Evolutionary conservation across 1,139 yeast genomes (phyloP), one percentile per base, ranked within the genome.

Genomic region (Suhomyces maxii): DNA sequence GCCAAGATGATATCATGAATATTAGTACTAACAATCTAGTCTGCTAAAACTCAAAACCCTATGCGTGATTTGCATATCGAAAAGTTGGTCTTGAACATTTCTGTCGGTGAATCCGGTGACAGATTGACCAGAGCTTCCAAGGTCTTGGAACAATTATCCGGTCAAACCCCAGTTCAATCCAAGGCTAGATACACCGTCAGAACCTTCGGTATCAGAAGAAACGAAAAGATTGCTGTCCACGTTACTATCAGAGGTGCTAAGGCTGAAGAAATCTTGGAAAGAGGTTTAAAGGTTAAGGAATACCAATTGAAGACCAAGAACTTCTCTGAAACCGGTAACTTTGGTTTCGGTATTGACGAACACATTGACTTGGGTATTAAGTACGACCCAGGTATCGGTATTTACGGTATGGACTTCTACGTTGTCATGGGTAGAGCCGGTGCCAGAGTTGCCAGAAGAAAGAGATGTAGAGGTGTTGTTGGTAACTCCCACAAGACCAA

Each of bases 81-180:
- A 83, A 95, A 93, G 83, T 87, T 93, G 80, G 97, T 93, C 79
- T 89, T 93, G 80, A 95, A 93, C 95, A 93, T 93, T 81, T 91
- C 96, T 79, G 99, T 93, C 78, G 99, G 99, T 84, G 99, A 93
- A 82, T 91, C 98, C 79, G 99, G 99, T 85, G 99, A 93, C 80
- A 88, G 98, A 86, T 89, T 93, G 79, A 93, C 99, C 84, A 93
- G 99, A 89, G 99, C 99, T 69, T 95, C 99, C 73, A 93, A 93
- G 86, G 99, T 93, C 70, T 86, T 93, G 75, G 99, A 93, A 83
- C 99, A 95, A 84, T 88, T 93, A 71, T 91, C 98, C 65, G 99
- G 99, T 90, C 99, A 93, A 83, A 93, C 99, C 69, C 99, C 99
- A 77, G 99, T 93, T 68, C 97, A 89, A 81, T 91, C 99, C 69